phyloP scores from a whole-genome alignment of 352 stramenopile species.

The Phytopythium oedochilum region DNA sequence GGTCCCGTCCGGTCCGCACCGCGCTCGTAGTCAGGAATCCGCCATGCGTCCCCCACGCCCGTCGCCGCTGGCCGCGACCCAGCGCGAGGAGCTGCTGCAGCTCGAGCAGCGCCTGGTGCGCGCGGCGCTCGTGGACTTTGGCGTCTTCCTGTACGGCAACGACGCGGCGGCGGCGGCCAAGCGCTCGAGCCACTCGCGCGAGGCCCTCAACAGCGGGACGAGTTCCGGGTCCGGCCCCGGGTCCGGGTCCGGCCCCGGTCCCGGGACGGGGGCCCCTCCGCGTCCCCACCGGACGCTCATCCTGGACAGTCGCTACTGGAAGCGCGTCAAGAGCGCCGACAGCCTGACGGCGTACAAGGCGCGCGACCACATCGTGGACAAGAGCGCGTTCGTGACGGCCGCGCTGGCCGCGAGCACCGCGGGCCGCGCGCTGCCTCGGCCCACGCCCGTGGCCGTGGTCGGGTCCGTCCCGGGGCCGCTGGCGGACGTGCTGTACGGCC shows the following conservation, averaged over 20 bases:
- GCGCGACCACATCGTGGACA: not conserved
- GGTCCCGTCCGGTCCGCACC: not conserved
- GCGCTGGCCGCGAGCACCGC: conserved; percentile 1
- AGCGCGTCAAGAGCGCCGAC: conserved; percentile 11
- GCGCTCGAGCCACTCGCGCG: not conserved
- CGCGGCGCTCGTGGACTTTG: not conserved
- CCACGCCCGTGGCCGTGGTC: conserved; percentile 15
- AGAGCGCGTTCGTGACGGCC: not conserved
- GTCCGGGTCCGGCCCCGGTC: too few relatives aligned
- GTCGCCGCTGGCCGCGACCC: not conserved
- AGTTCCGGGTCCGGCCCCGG: too few relatives aligned
- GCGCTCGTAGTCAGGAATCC: not conserved
- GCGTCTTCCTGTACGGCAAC: not conserved
- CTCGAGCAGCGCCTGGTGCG: conserved; percentile 5
- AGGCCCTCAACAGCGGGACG: not conserved
- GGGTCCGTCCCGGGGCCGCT: conserved; percentile 24
- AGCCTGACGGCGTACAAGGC: conserved; percentile 11
- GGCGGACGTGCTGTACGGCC: conserved; percentile 31
- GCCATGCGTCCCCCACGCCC: not conserved
- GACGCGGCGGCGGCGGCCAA: not conserved
- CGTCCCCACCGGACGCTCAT: not conserved
- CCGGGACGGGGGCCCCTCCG: too few relatives aligned
- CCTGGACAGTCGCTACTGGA: conserved; percentile 7
- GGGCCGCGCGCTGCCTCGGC: conserved; percentile 7
- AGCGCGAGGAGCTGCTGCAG: not conserved